Conservation (phyloP, 495 filamentous ascomycete genomes). For the Rhypophila decipiens region DNA sequence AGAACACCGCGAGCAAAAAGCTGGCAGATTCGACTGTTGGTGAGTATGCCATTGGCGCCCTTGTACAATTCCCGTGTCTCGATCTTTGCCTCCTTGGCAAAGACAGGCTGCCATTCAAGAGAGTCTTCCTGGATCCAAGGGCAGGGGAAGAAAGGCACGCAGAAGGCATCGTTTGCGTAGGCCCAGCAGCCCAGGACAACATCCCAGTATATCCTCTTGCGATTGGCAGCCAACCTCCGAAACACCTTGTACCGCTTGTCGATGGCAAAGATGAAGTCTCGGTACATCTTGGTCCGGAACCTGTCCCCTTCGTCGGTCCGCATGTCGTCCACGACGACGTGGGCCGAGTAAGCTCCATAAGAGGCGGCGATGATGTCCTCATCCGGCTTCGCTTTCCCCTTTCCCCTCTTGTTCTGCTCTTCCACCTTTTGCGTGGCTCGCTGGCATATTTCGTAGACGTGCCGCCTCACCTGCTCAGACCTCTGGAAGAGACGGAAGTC, state of each 20-base stretch:
- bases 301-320: not conserved
- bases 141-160: not conserved
- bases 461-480: not conserved
- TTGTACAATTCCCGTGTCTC: not conserved
- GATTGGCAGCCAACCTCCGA: not conserved
- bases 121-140: not conserved
- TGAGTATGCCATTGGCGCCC: not conserved
- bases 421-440: no score
- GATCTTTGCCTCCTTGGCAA: not conserved
- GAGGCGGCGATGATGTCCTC: no score
- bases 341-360: no score
- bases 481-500: not conserved
- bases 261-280: not conserved
- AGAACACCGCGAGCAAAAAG: not conserved
- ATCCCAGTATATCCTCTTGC: not conserved
- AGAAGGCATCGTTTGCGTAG: not conserved
- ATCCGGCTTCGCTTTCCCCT: no score
- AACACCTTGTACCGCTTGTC: not conserved
- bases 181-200: not conserved
- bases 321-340: not conserved
- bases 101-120: not conserved
- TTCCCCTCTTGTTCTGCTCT: no score
- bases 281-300: not conserved
- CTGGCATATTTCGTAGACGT: not conserved
- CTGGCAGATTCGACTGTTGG: not conserved